phyloP scores from a whole-genome alignment of 805 yeast species.

The Candida germanica region DNA sequence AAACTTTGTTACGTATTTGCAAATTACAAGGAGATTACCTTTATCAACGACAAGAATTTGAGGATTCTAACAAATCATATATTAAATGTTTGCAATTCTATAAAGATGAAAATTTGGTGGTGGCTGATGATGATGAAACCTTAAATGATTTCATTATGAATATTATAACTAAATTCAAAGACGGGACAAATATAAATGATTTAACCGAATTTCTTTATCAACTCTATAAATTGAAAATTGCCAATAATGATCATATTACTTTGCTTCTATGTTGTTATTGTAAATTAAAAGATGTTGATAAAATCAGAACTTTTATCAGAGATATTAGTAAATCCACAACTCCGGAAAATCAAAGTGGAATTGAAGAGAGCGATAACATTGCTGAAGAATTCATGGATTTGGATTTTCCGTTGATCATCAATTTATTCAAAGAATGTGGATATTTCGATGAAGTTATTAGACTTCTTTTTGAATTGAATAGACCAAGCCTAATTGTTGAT shows the following conservation, averaged over 20 bases:
- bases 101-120: slow-evolving; percentile 11
- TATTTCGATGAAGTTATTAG: slow-evolving; percentile 64
- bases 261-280: slow-evolving; percentile 75
- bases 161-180: slow-evolving; percentile 75
- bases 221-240: slow-evolving; percentile 50
- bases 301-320: slow-evolving; percentile 55
- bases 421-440: slow-evolving; percentile 69
- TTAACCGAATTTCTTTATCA: slow-evolving; percentile 63
- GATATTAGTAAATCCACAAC: slow-evolving; percentile 24
- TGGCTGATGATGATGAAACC: slow-evolving; percentile 20
- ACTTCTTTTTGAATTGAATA: slow-evolving; percentile 67
- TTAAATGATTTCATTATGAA: slow-evolving; percentile 54
- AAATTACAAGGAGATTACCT: slow-evolving; percentile 66
- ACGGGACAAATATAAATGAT: slow-evolving; percentile 65
- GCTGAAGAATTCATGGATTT: slow-evolving; percentile 38
- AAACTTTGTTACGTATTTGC: slow-evolving; percentile 26
- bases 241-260: slow-evolving; percentile 81
- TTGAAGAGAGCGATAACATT: neutral
- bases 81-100: slow-evolving; percentile 40
- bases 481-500: slow-evolving; percentile 72
- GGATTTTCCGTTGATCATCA: slow-evolving; percentile 65
- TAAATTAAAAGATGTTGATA: slow-evolving; percentile 61
- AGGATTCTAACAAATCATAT: slow-evolving; percentile 73
- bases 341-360: slow-evolving; percentile 10
- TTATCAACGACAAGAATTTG: slow-evolving; percentile 60